Conservation (phyloP, 148 eudicot species). For the Persicaria tinctoria region DNA sequence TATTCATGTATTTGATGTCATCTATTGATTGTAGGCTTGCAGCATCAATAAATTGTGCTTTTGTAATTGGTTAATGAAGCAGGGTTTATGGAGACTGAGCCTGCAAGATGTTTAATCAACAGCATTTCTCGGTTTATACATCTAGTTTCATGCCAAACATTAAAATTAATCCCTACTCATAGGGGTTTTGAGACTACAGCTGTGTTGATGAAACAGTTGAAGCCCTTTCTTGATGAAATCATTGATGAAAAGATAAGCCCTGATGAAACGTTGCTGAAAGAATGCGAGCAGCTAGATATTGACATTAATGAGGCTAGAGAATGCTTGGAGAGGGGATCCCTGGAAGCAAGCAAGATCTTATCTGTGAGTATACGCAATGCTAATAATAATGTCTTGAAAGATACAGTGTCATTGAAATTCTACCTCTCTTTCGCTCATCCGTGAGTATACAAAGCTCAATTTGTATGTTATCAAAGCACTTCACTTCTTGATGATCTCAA, state of each 20-base stretch:
- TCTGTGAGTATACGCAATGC: conserved; percentile 43
- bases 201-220: conserved; percentile 57
- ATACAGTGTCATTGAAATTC: neutral
- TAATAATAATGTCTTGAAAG: neutral
- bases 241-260: conserved; percentile 32
- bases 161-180: conserved; percentile 47
- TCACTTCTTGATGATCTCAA: neutral
- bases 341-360: conserved; percentile 56
- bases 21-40: neutral
- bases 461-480: too few relatives aligned
- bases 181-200: conserved; percentile 40
- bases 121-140: conserved; percentile 83
- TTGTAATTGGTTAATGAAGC: conserved; percentile 9
- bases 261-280: conserved; percentile 46
- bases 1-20: neutral
- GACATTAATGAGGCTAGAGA: conserved; percentile 74
- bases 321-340: conserved; percentile 69
- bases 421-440: neutral
- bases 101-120: conserved; percentile 64
- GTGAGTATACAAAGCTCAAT: too few relatives aligned
- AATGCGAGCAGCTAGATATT: conserved; percentile 65
- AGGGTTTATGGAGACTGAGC: conserved; percentile 69
- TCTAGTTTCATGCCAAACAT: conserved; percentile 63
- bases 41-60: neutral
- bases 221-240: conserved; percentile 56